Evolutionary conservation across 805 yeast genomes (phyloP).

Genomic region (Candida morakotiae): DNA sequence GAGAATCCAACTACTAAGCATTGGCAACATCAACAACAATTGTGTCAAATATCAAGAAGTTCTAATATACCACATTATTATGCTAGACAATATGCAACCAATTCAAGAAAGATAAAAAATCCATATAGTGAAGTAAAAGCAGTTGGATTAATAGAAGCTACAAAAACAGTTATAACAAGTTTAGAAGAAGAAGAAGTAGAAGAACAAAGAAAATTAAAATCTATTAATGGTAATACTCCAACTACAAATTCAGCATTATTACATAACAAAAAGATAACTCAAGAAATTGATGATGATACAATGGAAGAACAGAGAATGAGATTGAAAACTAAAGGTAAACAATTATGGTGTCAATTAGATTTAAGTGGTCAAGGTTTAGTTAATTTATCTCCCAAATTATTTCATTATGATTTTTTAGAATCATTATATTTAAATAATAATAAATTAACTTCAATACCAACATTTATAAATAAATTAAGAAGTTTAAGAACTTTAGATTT

Average conservation of each 20-base stretch:
- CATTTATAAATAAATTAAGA: constrained; percentile 59
- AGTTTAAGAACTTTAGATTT: constrained; percentile 81
- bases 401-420: constrained; percentile 79
- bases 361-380: constrained; percentile 83
- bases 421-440: constrained; percentile 86
- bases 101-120: constrained; percentile 47
- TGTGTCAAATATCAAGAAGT: constrained; percentile 64
- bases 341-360: constrained; percentile 93
- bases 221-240: constrained; percentile 22
- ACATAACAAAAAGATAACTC: constrained; percentile 38
- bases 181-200: constrained; percentile 45
- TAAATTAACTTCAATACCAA: constrained; percentile 64
- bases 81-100: constrained; percentile 77
- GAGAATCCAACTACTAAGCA: constrained; percentile 43
- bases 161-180: constrained; percentile 31
- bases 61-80: constrained; percentile 72
- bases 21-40: constrained; percentile 80
- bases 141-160: constrained; percentile 39
- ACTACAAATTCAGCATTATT: constrained; percentile 36
- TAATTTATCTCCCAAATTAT: constrained; percentile 66
- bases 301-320: constrained; percentile 61
- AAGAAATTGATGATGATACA: constrained; percentile 48
- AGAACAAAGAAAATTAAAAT: constrained; percentile 29
- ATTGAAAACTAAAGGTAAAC: constrained; percentile 59
- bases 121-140: constrained; percentile 34